Conservation (phyloP, 2,329 filamentous ascomycete genomes). For the Incumbomyces delicatus region DNA sequence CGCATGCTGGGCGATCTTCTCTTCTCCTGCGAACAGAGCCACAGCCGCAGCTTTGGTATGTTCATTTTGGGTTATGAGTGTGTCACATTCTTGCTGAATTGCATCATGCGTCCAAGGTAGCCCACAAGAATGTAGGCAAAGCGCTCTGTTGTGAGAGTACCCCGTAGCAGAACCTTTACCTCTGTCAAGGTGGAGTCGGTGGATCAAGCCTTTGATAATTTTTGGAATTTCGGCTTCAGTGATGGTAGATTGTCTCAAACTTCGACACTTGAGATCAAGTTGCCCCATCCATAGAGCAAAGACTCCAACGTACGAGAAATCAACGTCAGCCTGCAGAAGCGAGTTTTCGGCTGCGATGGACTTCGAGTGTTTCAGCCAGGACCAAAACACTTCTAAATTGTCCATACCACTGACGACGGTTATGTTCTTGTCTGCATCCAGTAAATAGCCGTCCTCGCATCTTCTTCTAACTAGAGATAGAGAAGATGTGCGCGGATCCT, state of each 20-base stretch:
- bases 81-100: constrained; percentile 40
- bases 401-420: constrained; percentile 46
- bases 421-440: constrained; percentile 47
- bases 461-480: constrained; percentile 25
- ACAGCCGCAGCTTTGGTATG: constrained; percentile 55
- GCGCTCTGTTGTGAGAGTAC: constrained; percentile 46
- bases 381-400: constrained; percentile 50
- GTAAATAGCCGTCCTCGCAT: constrained; percentile 45
- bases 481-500: background rate
- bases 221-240: constrained; percentile 26
- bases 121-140: constrained; percentile 52
- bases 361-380: constrained; percentile 43
- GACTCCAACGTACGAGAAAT: constrained; percentile 53
- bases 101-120: constrained; percentile 45
- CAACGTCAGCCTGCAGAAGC: constrained; percentile 47
- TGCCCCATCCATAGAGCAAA: constrained; percentile 49
- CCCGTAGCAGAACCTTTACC: constrained; percentile 43
- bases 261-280: constrained; percentile 28
- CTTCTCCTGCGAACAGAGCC: constrained; percentile 51
- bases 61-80: constrained; percentile 43
- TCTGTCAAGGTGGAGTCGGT: constrained; percentile 41
- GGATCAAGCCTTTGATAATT: constrained; percentile 42
- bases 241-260: constrained; percentile 29
- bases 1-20: constrained; percentile 47
- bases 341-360: constrained; percentile 35